Conservation (phyloP, 1,284 basidiomycete genomes). For the Austropuccinia psidii region DNA sequence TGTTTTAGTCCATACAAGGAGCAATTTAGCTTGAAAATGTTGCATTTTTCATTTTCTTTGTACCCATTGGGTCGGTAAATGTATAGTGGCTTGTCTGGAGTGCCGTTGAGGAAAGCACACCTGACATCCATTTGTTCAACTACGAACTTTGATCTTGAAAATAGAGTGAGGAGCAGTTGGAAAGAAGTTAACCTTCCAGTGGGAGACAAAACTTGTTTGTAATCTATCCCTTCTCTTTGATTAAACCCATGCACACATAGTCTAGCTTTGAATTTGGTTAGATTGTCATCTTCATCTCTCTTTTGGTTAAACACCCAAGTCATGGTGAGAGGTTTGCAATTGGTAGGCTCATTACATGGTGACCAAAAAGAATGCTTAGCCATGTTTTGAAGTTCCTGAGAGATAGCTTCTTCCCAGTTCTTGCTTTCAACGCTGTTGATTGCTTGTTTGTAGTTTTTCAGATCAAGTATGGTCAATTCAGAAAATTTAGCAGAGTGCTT, state of each 20-base stretch:
- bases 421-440: too few species aligned
- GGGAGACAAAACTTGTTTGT: not conserved
- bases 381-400: too few species aligned
- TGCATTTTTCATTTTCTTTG: not conserved
- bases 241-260: conserved; percentile 5
- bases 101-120: conserved; percentile 7
- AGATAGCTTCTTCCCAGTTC: too few species aligned
- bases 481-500: too few species aligned
- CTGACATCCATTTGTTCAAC: conserved; percentile 10
- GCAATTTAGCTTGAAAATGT: not conserved
- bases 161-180: not conserved
- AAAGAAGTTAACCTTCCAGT: not conserved
- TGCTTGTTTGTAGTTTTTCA: too few species aligned
- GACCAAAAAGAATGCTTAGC: too few species aligned
- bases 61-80: not conserved
- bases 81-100: not conserved
- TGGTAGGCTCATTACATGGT: too few species aligned
- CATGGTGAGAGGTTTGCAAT: not conserved
- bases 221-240: conserved; percentile 1
- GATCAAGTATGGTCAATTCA: too few species aligned
- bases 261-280: conserved; percentile 1
- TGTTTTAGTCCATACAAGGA: conserved; percentile 20
- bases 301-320: conserved; percentile 14
- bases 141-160: not conserved
- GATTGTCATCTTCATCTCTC: not conserved